phyloP scores from a whole-genome alignment of 257 asterid genomes.

The Coffea eugenioides region DNA sequence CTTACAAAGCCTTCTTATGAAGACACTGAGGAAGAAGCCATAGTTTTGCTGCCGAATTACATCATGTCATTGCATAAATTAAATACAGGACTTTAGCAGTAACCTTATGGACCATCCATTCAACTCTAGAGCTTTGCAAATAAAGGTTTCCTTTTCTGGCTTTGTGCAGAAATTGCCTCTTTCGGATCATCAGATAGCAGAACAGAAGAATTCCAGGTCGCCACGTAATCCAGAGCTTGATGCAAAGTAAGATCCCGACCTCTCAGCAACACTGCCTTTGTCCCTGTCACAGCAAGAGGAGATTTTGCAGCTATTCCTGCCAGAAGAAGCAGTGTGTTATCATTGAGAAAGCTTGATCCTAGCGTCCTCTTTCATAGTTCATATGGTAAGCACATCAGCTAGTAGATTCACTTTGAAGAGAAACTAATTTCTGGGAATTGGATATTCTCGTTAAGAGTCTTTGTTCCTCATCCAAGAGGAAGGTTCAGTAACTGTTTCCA shows the following conservation, averaged over 20 bases:
- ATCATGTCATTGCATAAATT: no score
- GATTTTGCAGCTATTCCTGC: constrained; percentile 71
- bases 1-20: not conserved
- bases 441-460: no score
- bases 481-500: no score
- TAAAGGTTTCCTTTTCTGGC: constrained; percentile 58
- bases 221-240: constrained; percentile 86
- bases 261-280: constrained; percentile 69
- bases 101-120: no score
- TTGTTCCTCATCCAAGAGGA: no score
- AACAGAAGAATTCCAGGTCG: constrained; percentile 75
- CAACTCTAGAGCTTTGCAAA: constrained; percentile 53
- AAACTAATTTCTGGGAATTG: no score
- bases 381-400: no score
- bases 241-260: constrained; percentile 64
- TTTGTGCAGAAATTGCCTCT: constrained; percentile 61
- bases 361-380: no score
- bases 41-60: no score
- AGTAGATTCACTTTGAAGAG: no score
- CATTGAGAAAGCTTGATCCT: no score
- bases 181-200: constrained; percentile 59
- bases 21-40: not conserved
- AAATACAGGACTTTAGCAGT: no score
- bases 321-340: not conserved
- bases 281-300: constrained; percentile 71